Conservation (phyloP, 352 stramenopile genomes). For the Phytophthora agathidicida region DNA sequence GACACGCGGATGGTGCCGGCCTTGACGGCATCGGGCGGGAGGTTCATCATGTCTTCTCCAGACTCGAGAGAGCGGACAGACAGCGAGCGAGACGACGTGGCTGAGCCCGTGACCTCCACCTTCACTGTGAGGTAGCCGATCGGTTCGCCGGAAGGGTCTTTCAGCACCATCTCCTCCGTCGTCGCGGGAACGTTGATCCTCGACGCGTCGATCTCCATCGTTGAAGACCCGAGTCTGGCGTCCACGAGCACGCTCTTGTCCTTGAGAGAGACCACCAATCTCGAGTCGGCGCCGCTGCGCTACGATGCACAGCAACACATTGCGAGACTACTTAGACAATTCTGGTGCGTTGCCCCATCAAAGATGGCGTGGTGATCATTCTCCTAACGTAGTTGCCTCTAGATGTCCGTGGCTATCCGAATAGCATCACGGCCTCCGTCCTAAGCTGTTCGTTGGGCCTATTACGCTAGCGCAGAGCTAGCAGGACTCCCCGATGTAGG, state of each 20-base stretch:
- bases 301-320: no score
- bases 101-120: constrained; percentile 39
- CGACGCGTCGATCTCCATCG: constrained; percentile 32
- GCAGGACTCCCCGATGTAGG: no score
- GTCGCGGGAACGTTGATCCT: constrained; percentile 23
- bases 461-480: no score
- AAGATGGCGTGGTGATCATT: no score
- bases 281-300: no score
- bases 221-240: constrained; percentile 34
- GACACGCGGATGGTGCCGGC: constrained; percentile 50
- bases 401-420: no score
- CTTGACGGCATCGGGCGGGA: constrained; percentile 40
- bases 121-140: constrained; percentile 43
- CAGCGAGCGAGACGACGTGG: constrained; percentile 42
- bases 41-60: constrained; percentile 30
- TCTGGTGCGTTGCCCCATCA: no score
- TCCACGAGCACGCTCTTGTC: constrained; percentile 51
- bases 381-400: no score
- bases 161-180: constrained; percentile 39
- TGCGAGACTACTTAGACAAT: no score
- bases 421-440: no score
- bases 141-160: constrained; percentile 30
- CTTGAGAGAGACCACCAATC: constrained; percentile 45
- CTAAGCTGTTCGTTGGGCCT: no score
- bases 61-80: constrained; percentile 32